Conservation (phyloP, 305 asterid species). For the Stenogyne calaminthoides region DNA sequence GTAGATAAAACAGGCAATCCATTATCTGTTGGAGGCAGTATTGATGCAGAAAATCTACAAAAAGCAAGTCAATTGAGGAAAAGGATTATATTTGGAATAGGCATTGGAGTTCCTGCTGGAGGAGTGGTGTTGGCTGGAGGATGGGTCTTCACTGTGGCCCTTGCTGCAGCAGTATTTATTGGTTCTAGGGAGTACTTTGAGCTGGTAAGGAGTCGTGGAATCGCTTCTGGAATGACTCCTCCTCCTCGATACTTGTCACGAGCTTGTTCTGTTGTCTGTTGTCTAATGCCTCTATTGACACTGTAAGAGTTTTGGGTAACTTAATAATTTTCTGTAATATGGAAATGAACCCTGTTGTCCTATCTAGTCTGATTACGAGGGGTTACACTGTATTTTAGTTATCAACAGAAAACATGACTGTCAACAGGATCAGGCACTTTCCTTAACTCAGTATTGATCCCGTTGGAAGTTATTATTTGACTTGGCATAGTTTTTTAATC, state of each 20-base stretch:
- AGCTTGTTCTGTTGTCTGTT: constrained; percentile 80
- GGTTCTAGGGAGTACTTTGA: constrained; percentile 93
- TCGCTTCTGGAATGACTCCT: constrained; percentile 96
- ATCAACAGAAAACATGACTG: neutral
- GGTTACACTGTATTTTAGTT: constrained; percentile 1
- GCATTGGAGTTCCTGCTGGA: constrained; percentile 76
- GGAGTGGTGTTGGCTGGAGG: constrained; percentile 92
- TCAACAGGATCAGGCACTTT: neutral
- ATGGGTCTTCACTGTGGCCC: constrained; percentile 78
- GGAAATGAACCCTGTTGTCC: constrained; percentile 8
- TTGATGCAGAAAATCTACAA: constrained; percentile 42
- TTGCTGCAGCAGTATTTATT: constrained; percentile 77
- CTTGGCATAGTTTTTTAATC: constrained; percentile 2
- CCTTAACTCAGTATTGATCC: neutral
- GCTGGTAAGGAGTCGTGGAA: constrained; percentile 93
- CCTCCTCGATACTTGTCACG: constrained; percentile 91
- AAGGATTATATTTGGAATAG: constrained; percentile 83
- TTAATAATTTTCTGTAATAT: constrained; percentile 24
- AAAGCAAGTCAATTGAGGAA: constrained; percentile 73
- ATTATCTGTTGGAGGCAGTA: constrained; percentile 38
- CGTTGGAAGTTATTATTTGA: neutral
- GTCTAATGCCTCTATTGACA: constrained; percentile 82
- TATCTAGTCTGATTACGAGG: constrained; percentile 2
- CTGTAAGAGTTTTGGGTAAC: constrained; percentile 65
- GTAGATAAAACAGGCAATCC: constrained; percentile 56